These are phyloP conservation scores for Rhodomyrtus psidioides DNA, from an alignment of 441 rosid species.

Conservation along the genomic window DNA sequence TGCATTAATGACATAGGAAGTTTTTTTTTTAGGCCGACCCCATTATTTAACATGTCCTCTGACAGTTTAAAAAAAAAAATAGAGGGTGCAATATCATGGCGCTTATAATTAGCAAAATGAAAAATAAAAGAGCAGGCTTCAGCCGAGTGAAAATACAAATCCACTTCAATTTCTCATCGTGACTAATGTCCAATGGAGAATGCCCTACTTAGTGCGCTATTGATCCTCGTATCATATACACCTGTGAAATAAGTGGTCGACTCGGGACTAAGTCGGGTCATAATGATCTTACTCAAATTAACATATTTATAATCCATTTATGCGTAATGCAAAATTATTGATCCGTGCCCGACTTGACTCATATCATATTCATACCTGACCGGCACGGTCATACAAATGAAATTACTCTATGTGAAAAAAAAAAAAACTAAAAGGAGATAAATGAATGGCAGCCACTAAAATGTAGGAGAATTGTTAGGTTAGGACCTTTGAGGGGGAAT, in stretches of 20 bases:
- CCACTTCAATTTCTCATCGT: background rate
- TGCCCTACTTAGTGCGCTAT: background rate
- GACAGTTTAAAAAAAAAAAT: background rate
- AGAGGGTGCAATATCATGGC: background rate
- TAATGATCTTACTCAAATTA: too few species aligned
- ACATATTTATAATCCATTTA: too few species aligned
- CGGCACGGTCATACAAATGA: background rate
- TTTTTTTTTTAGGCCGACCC: background rate
- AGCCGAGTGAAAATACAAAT: background rate
- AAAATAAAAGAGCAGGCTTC: background rate
- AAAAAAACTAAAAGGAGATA: too few species aligned
- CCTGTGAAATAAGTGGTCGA: too few species aligned
- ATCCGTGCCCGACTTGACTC: too few species aligned
- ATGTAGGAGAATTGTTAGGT: background rate
- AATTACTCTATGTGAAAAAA: background rate
- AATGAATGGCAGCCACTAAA: background rate
- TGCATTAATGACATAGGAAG: background rate
- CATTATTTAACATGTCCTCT: background rate
- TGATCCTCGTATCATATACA: too few species aligned
- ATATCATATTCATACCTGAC: too few species aligned
- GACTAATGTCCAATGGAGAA: background rate
- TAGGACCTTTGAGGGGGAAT: background rate
- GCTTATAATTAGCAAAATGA: background rate
- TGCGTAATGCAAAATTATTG: too few species aligned
- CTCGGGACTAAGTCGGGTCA: accelerated